These are phyloP conservation scores for Starmerella khaoyaiensis DNA, from an alignment of 805 yeast species.

Conservation along the genomic window DNA sequence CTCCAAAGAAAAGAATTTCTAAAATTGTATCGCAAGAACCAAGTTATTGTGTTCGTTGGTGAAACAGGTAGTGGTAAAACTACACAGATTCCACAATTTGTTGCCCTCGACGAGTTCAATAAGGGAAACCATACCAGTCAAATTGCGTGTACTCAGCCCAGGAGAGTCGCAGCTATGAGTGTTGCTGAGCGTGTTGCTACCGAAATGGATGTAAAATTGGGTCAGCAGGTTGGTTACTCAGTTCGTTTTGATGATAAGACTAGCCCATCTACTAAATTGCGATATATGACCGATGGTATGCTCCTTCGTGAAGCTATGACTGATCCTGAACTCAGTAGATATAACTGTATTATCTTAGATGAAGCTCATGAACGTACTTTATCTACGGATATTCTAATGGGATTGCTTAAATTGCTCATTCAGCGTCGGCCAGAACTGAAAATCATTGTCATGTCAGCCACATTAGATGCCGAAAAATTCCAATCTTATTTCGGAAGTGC, in stretches of 20 bases:
- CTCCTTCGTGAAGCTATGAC: conserved; percentile 93
- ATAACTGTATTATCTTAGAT: conserved; percentile 84
- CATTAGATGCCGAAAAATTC: conserved; percentile 92
- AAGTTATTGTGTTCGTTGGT: conserved; percentile 96
- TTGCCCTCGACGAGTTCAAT: conserved; percentile 82
- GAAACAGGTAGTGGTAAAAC: conserved; percentile 99
- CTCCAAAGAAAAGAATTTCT: conserved; percentile 84
- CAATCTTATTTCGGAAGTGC: conserved; percentile 82
- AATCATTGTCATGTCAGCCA: conserved; percentile 92
- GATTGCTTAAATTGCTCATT: conserved; percentile 72
- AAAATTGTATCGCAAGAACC: conserved; percentile 68
- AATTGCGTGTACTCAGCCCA: conserved; percentile 91
- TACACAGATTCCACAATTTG: conserved; percentile 96
- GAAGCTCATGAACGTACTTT: conserved; percentile 98
- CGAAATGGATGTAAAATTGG: conserved; percentile 87
- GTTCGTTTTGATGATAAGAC: conserved; percentile 90
- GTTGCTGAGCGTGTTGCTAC: conserved; percentile 67
- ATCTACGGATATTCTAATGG: conserved; percentile 95
- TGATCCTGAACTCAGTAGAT: conserved; percentile 66
- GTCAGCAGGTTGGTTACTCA: conserved; percentile 90
- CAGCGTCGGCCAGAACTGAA: conserved; percentile 75
- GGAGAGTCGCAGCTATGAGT: conserved; percentile 94
- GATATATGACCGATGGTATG: conserved; percentile 99
- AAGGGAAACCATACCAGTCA: conserved; percentile 59
- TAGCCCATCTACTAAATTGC: conserved; percentile 62